Evolutionary conservation across 2,329 filamentous ascomycete genomes (phyloP), one percentile per base, ranked within the genome.

Genomic region (Rasamsonia emersonii): DNA sequence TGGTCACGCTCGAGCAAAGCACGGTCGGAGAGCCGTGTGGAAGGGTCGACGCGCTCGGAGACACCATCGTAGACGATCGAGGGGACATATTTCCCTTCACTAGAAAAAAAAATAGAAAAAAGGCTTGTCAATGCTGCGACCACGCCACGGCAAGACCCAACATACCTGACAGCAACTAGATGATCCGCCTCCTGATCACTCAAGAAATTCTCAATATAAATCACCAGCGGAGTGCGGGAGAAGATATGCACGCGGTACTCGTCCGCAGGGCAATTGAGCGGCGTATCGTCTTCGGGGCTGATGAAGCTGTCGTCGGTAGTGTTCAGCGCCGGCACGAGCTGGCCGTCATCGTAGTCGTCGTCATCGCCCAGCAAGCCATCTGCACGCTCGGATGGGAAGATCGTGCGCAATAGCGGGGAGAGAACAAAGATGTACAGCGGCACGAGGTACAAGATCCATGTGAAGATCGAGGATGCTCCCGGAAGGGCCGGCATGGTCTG

Each of bases 121-220:
- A 14, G 10, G 10, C 11, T 21, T 13, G 15, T 16, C 9, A 24
- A 11, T 5, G 21, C 21, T 16, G 10, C 19, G n/a, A 20, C 11
- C 24, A 45, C 15, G 41, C 37, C 18, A 24, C 29, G 26, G 17
- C 32, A 24, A 24, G 28, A 35, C 24, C 18, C 19, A n/a, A 35
- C 43, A 36, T 58, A 75, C 73, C 72, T 76, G 28, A 71, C 56
- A 4, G 57, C 46, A 5, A 77, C 53, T 18, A 76, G 50, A 43
- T 72, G 62, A n/a, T 61, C 50, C 9, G 62, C 61, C 48, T 77
- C 73, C 1, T 51, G 42, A 1, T 45, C 45, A 10, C 57, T 65
- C 20, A 77, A 38, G 46, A 77, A 77, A 20, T 62, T 57, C 45
- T 74, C 69, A 28, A 78, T 65, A 48, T 77, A 77, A 10, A 77